Evolutionary conservation across 202 grass and related monocot genomes (phyloP).

Genomic region (Schoenoplectus tabernaemontani): DNA sequence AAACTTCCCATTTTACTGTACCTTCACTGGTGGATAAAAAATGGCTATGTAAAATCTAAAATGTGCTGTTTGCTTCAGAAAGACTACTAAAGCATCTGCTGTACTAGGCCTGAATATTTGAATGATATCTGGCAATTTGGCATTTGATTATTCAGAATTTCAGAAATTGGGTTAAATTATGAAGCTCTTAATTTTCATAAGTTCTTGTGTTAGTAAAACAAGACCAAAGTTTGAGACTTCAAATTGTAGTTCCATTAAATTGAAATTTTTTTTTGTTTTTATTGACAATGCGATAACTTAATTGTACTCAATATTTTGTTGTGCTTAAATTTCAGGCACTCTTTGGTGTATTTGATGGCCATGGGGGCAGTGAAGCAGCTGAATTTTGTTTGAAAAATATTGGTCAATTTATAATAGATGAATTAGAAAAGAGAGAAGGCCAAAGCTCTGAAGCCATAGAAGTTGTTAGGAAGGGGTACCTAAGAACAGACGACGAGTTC

Average conservation of each 20-base stretch:
- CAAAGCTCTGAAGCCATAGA: slow-evolving; percentile 13
- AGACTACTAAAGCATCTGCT: not conserved
- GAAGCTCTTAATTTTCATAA: no score
- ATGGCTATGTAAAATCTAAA: not conserved
- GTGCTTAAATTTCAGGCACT: slow-evolving; percentile 28
- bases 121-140: not conserved
- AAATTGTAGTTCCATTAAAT: no score
- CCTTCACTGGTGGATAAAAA: not conserved
- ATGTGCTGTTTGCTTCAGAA: not conserved
- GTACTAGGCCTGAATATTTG: not conserved
- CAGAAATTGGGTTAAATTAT: not conserved
- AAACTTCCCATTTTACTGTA: not conserved
- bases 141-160: not conserved
- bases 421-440: slow-evolving; percentile 11
- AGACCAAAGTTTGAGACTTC: no score
- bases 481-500: slow-evolving; percentile 39
- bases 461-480: slow-evolving; percentile 27
- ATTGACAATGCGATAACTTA: not conserved
- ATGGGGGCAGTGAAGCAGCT: slow-evolving; percentile 39
- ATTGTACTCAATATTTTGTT: not conserved
- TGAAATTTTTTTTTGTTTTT: not conserved
- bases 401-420: slow-evolving; percentile 22
- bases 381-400: slow-evolving; percentile 41
- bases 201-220: no score
- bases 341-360: slow-evolving; percentile 43